Conservation (phyloP, 169 alveolate genomes). For the Plasmodium gallinaceum region DNA sequence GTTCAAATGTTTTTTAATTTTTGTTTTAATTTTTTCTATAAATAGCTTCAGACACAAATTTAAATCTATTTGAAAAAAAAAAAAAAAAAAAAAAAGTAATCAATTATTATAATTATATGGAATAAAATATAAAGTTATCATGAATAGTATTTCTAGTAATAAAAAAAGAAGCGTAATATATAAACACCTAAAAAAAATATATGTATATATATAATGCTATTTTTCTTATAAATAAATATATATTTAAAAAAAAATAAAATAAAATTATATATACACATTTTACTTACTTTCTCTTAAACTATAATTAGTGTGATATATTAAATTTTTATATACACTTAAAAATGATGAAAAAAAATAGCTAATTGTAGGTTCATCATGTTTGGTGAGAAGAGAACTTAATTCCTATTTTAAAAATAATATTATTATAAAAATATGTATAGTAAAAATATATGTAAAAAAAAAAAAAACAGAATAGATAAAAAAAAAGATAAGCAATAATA, state of each 20-base stretch:
- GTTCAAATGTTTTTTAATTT: slow-evolving; percentile 42
- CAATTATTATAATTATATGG: too few relatives aligned
- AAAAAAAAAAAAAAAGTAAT: background rate
- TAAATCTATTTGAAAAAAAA: slow-evolving; percentile 8
- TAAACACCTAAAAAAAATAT: background rate
- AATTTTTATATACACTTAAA: slow-evolving; percentile 45
- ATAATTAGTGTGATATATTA: slow-evolving; percentile 62
- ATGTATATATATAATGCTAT: background rate
- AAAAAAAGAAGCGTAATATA: background rate
- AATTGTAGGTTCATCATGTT: slow-evolving; percentile 25
- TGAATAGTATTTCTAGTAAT: too few relatives aligned
- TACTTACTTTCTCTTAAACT: slow-evolving; percentile 44
- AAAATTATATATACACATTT: background rate
- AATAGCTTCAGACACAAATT: slow-evolving; percentile 49
- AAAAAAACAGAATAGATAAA: background rate
- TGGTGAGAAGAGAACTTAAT: slow-evolving; percentile 15
- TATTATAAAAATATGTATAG: background rate
- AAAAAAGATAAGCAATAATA: background rate
- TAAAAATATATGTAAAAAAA: background rate
- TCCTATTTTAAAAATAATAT: slow-evolving; percentile 9
- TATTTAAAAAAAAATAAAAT: background rate
- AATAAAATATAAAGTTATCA: background rate
- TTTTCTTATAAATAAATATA: background rate
- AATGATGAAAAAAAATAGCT: slow-evolving; percentile 36
- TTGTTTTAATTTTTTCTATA: slow-evolving; percentile 42